A percentile compares a stretch with the other conserved stretches of the same genome.
phyloP scores from a whole-genome alignment of 257 asterid species.

The Solanum chmielewskii region DNA sequence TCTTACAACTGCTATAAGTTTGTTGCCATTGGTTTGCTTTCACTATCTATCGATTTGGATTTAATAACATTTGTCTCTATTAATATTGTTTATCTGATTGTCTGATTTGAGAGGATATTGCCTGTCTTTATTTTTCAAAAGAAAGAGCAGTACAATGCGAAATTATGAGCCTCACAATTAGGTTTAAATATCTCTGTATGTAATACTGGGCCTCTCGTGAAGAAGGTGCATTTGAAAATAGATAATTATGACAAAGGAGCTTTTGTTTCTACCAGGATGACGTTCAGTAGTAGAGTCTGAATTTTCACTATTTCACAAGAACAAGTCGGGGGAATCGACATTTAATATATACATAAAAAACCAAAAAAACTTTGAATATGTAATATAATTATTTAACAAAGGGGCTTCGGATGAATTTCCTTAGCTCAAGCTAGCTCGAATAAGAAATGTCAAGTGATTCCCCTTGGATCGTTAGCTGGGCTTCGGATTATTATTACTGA shows the following conservation, averaged over 20 bases:
- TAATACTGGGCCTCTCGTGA: neutral
- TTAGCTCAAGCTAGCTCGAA: neutral
- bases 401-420: too few species aligned
- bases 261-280: neutral
- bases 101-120: neutral
- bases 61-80: neutral
- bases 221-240: neutral
- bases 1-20: neutral
- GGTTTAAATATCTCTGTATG: neutral
- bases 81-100: neutral
- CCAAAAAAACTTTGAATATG: too few species aligned
- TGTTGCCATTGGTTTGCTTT: neutral
- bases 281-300: neutral
- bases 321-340: neutral
- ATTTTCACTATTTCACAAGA: neutral
- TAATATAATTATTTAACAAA: too few species aligned
- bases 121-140: neutral
- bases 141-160: neutral
- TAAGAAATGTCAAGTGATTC: neutral
- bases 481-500: neutral
- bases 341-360: too few species aligned
- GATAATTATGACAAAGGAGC: neutral
- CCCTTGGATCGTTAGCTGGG: neutral
- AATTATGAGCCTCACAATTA: neutral
- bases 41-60: neutral